Percentiles rank a stretch among this genome's conserved stretches.
Evolutionary conservation across 345 rosid genomes (phyloP).

Genomic region (Lenwebbia sp.): DNA sequence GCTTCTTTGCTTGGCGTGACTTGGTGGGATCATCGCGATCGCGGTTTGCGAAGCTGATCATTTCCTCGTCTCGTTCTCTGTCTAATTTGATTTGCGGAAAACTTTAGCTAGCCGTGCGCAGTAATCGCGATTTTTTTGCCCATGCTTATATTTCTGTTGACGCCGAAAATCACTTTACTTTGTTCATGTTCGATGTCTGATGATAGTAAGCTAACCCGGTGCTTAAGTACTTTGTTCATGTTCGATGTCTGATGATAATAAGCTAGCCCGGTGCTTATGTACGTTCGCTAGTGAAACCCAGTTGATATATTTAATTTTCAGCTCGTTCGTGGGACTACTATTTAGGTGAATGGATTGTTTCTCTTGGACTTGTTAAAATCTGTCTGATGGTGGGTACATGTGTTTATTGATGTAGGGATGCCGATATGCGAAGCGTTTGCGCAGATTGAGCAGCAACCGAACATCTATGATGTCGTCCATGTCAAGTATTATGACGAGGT

Average conservation of each 20-base stretch:
- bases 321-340: not conserved
- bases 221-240: too few species aligned
- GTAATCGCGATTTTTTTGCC: not conserved
- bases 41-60: not conserved
- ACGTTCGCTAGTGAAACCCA: not conserved
- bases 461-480: constrained; percentile 87
- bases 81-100: not conserved
- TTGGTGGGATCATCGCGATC: not conserved
- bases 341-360: not conserved
- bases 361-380: not conserved
- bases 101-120: not conserved
- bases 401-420: constrained; percentile 46
- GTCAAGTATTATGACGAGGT: constrained; percentile 94
- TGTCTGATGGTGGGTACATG: not conserved
- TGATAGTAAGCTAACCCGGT: not conserved
- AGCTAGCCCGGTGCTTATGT: not conserved
- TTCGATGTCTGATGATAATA: too few species aligned
- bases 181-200: not conserved
- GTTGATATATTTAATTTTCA: not conserved
- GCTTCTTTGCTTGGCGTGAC: not conserved
- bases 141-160: not conserved
- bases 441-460: constrained; percentile 89
- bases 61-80: not conserved
- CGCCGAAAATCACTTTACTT: not conserved
- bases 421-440: constrained; percentile 91